Base-by-base conservation (phyloP, 768 basidiomycete genomes). In the Paxillus involutus region DNA sequence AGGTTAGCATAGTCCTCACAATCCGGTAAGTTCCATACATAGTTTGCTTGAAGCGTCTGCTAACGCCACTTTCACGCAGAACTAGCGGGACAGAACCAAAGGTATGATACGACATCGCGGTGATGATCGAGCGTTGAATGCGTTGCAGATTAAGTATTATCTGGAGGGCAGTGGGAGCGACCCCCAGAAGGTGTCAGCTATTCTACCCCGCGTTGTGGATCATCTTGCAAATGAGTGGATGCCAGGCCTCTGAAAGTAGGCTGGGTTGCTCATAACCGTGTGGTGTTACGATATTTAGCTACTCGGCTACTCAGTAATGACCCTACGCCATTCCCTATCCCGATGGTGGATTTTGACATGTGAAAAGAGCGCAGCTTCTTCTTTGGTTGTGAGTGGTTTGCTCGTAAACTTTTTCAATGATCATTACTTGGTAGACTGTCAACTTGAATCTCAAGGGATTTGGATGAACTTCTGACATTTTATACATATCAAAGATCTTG, bases 21-120 rank as follows among this genome's bases (percentile, higher is more conserved):
- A 79, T 82, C 35, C 76, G 90, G 89, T 88, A 66, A 8, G 74
- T 65, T 13, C 44, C 30, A 32, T 24, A 19, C 30, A 32, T 24
- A 19, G 46, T 35, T 51, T n/a, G 30, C 47, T 47, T 37, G 29
- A 40, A 45, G 30, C 32, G 3, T 6, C 10, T 6, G 10, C 50
- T 36, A 2, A 41, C 36, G 29, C 43, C 49, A 3, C 59, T 41
- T 32, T 35, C 7, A 36, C 47, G 17, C 55, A 88, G 92, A 50
- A 94, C 92, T 29, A 91, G 89, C 60, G 93, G 93, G 17, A 95
- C 93, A 13, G 92, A 94, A 62, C 92, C 92, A 0, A 94, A 94
- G 82, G 90, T 88, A 62, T 17, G 13, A 8, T 39, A 6, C 30
- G 12, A 26, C 17, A 8, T 4, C 12, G 3, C 30, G 35, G n/a